Evolutionary conservation across 192 early-diverging fungal species (phyloP), one percentile per base, ranked within the genome.

Genomic region (Umbelopsis ramanniana): DNA sequence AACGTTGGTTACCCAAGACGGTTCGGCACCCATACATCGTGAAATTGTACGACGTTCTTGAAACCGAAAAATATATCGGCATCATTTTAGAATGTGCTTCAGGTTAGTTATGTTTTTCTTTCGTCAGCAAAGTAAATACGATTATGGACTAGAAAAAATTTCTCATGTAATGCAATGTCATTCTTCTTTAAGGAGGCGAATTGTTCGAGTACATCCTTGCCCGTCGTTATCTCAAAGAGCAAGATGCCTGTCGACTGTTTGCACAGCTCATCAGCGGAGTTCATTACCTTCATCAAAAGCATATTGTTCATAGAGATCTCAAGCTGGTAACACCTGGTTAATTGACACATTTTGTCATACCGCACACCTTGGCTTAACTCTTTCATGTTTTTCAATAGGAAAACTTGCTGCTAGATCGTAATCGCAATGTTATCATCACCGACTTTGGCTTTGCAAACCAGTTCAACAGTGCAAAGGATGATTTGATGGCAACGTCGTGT

Each of bases 391-490:
- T 46, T 15, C 24, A 10, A 66, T 81, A 93, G 91, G 97, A 99
- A 83, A 99, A 99, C 69, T 76, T 99, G 73, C 82, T 99, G 52
- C 78, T 99, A 76, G 97, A 99, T 84, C 86, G 88, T 60, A 86
- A 96, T 74, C 86, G 93, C 55, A 96, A 97, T 74, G 89, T 99
- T 54, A 92, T 96, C 71, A 98, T 99, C 79, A 97, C 97, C 9
- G 97, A 99, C 78, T 99, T 99, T 91, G 97, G 97, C 14, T 99
- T 99, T 82, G 96, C 97, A 19, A 97, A 96, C 72, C 90, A 93
- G 83, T 93, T 94, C 53, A 81, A 86, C 19, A 85, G 85, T 12
- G 84, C 92, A 1, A 82, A 85, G 73, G 87, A 89, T 78, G 92
- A 93, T 76, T 81, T 98, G 67, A 91, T 99, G 88, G 84, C 92